These are phyloP conservation scores for Nicotiana tomentosiformis DNA, from an alignment of 257 asterid species.

Conservation along the genomic window DNA sequence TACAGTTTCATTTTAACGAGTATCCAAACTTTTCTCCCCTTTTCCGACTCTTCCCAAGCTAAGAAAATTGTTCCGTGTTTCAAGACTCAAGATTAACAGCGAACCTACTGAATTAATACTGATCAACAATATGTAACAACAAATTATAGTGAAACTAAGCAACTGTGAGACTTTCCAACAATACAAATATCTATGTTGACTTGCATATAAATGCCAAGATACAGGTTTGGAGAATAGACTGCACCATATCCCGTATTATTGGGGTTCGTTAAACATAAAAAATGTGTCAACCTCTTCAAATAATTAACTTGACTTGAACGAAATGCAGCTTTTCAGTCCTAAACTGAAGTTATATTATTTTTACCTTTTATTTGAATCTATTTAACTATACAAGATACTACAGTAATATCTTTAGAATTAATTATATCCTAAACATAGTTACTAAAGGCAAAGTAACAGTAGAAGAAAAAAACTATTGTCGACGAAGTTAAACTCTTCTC, in stretches of 20 bases:
- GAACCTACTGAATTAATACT: no score
- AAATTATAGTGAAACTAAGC: no score
- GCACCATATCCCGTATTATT: not conserved
- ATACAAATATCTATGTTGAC: no score
- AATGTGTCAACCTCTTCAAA: not conserved
- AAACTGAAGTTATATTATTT: not conserved
- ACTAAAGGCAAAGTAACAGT: not conserved
- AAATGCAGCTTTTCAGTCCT: not conserved
- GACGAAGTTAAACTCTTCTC: conserved; percentile 4
- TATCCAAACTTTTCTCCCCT: no score
- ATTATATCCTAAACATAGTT: not conserved
- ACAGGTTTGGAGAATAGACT: not conserved
- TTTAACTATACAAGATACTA: not conserved
- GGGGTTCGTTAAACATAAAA: not conserved
- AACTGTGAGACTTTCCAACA: no score
- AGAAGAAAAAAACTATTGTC: not conserved
- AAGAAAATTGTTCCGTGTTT: no score
- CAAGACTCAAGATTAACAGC: no score
- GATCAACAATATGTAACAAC: no score
- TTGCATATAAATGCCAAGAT: no score
- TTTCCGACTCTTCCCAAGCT: not conserved
- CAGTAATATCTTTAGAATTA: not conserved
- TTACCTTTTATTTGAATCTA: not conserved
- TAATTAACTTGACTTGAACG: not conserved
- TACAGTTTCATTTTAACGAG: not conserved